Percentiles rank a stretch among this genome's conserved stretches.
phyloP scores from a whole-genome alignment of 768 basidiomycete species.

The Boletus fagicola region DNA sequence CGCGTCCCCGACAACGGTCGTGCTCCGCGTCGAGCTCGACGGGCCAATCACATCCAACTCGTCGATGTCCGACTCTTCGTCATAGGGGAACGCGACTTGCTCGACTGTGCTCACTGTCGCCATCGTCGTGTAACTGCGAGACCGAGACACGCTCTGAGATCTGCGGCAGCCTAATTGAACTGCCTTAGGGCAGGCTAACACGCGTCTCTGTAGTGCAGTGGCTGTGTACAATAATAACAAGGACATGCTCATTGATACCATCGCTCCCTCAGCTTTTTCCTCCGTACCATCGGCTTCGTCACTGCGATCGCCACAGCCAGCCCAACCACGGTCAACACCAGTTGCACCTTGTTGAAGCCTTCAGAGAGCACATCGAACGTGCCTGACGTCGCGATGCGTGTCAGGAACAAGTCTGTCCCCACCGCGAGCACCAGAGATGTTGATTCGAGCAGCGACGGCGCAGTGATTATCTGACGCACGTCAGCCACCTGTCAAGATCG shows the following conservation, averaged over 20 bases:
- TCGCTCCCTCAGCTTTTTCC: constrained; percentile 62
- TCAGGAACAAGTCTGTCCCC: constrained; percentile 88
- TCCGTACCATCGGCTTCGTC: constrained; percentile 75
- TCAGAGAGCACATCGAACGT: constrained; percentile 93
- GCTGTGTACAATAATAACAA: constrained; percentile 9
- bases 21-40: constrained; percentile 27
- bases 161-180: too few species aligned
- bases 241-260: constrained; percentile 51
- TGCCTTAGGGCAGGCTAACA: constrained; percentile 26
- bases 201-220: constrained; percentile 16
- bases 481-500: constrained; percentile 54
- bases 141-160: not conserved
- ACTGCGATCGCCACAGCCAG: constrained; percentile 75
- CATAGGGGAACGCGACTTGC: constrained; percentile 12
- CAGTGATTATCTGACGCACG: constrained; percentile 65
- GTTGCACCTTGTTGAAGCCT: constrained; percentile 89
- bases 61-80: constrained; percentile 20
- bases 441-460: constrained; percentile 86
- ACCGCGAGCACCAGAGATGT: constrained; percentile 85
- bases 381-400: constrained; percentile 79
- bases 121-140: not conserved
- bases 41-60: constrained; percentile 30
- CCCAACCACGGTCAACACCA: constrained; percentile 77
- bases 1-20: constrained; percentile 30
- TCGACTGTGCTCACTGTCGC: constrained; percentile 1